Evolutionary conservation across 2,329 filamentous ascomycete genomes (phyloP).

Genomic region (Ophiobolus disseminans): DNA sequence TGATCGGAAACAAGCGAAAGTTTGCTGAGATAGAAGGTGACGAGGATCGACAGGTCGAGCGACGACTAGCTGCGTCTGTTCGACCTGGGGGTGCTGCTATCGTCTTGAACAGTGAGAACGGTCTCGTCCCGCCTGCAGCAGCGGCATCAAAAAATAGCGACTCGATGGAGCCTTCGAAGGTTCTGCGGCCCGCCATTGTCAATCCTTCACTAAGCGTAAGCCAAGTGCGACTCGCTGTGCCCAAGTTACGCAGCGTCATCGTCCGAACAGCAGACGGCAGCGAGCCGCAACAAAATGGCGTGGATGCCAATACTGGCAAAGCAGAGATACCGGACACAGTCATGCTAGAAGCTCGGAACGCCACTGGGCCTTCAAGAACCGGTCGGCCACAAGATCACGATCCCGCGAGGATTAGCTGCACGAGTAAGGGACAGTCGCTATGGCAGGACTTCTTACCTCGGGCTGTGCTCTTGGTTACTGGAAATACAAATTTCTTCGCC

Average conservation of each 20-base stretch:
- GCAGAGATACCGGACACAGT: constrained; percentile 67
- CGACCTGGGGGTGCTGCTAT: constrained; percentile 75
- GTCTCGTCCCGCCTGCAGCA: constrained; percentile 76
- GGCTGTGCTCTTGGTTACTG: constrained; percentile 87
- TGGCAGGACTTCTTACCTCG: constrained; percentile 95
- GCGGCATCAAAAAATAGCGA: constrained; percentile 48
- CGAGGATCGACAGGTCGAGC: constrained; percentile 70
- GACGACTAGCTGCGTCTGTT: constrained; percentile 65
- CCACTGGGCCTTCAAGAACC: constrained; percentile 65
- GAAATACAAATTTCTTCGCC: constrained; percentile 89
- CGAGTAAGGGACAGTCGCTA: constrained; percentile 77
- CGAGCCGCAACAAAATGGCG: constrained; percentile 54
- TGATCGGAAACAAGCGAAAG: constrained; percentile 94
- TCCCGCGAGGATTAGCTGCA: constrained; percentile 82
- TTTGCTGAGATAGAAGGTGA: constrained; percentile 75
- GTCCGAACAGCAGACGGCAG: constrained; percentile 78
- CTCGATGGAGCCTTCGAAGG: constrained; percentile 71
- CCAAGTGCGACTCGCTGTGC: constrained; percentile 85
- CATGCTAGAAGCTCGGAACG: constrained; percentile 89
- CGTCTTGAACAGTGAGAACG: constrained; percentile 77
- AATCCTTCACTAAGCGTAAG: constrained; percentile 83
- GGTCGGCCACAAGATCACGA: constrained; percentile 72
- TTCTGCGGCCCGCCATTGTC: constrained; percentile 83
- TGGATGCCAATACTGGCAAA: constrained; percentile 52
- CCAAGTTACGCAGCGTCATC: constrained; percentile 83